Base-by-base conservation (phyloP, 2,329 filamentous ascomycete genomes). In the Akanthomyces lecanii region DNA sequence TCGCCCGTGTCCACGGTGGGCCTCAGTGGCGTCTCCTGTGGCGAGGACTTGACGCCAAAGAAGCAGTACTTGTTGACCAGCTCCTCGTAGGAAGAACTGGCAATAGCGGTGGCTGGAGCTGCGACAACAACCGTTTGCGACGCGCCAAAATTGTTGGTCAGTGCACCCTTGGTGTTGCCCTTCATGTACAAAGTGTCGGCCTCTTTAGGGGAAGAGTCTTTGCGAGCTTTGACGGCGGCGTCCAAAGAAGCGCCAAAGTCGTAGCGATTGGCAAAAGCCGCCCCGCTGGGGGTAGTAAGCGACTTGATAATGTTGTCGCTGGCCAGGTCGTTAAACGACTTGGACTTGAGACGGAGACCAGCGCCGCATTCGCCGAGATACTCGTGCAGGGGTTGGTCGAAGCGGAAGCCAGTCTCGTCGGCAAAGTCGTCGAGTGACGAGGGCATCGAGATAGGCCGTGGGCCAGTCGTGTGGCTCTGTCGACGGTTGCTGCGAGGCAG, bases 31-130 rank as follows among this genome's bases (percentile, higher is more conserved):
- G 51, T 56, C 44, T 50, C 60, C 21, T 25, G n/a, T 4, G 44
- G 52, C 1, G 59, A 62, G 1, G 51, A 3, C 71, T 85, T 85
- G 21, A 84, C 85, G 66, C 85, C 84, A 79, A 87, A 88, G 86
- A 98, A 99, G 84, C 95, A 99, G 83, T 97, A 99, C 82, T 96
- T 97, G 82, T 96, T 93, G 76, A 99, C 90, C 68, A 99, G 85
- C 78, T 99, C 95, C 78, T 96, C 91, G 76, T 99, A 98, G 65
- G 94, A 93, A 65, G 91, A 88, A 67, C 92, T 96, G 65, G 93
- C 86, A 68, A 97, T 72, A 76, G 85, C 73, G 63, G 77, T 78
- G 65, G 75, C 71, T 61, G 76, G 71, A 53, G 66, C 42, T 36
- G 67, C 59, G 38, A 48, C 59, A 21, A 63, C 33, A n/a, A 66